Evolutionary conservation across 345 rosid genomes (phyloP).

Genomic region (Eucalyptus brandiana): DNA sequence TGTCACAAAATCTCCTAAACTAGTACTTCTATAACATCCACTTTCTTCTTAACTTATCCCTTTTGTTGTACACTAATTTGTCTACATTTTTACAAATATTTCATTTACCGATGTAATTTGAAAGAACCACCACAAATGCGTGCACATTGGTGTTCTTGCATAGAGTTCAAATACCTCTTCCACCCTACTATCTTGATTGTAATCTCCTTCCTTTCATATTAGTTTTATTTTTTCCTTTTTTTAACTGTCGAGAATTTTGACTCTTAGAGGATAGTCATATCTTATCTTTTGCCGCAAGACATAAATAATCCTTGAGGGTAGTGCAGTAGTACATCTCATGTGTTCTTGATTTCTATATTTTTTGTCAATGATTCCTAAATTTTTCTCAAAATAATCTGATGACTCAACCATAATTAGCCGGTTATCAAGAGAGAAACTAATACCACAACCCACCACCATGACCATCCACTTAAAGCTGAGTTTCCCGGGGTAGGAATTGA

Average conservation of each 20-base stretch:
- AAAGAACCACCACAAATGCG: no score
- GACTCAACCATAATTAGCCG: neutral
- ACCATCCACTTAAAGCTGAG: neutral
- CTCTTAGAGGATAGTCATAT: fast-evolving
- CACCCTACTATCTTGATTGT: no score
- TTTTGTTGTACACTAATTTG: no score
- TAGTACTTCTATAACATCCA: neutral
- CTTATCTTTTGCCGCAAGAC: neutral
- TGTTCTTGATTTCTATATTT: neutral
- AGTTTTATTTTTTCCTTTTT: neutral
- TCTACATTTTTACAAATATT: no score
- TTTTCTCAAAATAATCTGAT: neutral
- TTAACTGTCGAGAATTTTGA: neutral
- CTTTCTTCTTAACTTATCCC: no score
- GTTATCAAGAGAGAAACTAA: neutral
- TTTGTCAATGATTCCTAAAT: neutral
- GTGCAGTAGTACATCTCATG: neutral
- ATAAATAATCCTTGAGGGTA: neutral
- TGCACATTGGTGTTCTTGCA: no score
- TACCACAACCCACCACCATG: neutral
- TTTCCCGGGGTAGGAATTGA: no score
- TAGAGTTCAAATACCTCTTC: no score
- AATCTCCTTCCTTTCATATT: no score
- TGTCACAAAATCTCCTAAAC: neutral
- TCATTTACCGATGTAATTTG: no score